Conservation (phyloP, 768 basidiomycete species). For the Kwoniella sp. region DNA sequence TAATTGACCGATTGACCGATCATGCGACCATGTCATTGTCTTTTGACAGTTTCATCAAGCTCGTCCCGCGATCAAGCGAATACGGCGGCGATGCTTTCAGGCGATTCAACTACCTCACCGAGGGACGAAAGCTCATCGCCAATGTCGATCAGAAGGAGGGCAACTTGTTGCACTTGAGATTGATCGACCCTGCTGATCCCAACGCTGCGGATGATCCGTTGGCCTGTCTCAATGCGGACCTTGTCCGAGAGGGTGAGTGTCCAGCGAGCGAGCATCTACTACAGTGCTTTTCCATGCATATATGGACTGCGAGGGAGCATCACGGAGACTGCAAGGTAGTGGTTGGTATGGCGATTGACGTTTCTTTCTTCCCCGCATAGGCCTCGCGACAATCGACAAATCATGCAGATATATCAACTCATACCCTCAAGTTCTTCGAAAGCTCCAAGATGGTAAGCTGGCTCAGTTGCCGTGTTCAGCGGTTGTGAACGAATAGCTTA, state of each 20-base stretch:
- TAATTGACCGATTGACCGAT: not conserved
- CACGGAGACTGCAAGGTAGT: no score
- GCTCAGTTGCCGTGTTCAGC: constrained; percentile 24
- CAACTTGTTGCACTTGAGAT: constrained; percentile 75
- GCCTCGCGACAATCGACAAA: constrained; percentile 54
- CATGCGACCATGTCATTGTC: not conserved
- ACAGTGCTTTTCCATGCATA: no score
- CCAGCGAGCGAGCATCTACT: no score
- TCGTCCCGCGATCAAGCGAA: constrained; percentile 77
- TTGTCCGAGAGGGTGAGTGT: constrained; percentile 74
- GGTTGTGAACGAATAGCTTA: constrained; percentile 47
- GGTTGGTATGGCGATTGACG: not conserved
- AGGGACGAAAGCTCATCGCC: constrained; percentile 92
- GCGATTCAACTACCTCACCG: constrained; percentile 17
- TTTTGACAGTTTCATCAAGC: constrained; percentile 73
- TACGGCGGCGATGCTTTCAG: constrained; percentile 61
- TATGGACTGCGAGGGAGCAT: not conserved
- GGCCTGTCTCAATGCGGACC: constrained; percentile 82
- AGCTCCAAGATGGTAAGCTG: constrained; percentile 49
- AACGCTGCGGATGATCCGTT: constrained; percentile 67
- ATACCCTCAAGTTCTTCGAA: constrained; percentile 52
- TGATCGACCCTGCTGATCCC: constrained; percentile 85
- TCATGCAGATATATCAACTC: constrained; percentile 45
- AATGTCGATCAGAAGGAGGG: constrained; percentile 88
- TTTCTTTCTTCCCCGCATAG: constrained; percentile 18